Base-by-base conservation (phyloP, 2,329 filamentous ascomycete genomes). In the Monosporascus sp. region DNA sequence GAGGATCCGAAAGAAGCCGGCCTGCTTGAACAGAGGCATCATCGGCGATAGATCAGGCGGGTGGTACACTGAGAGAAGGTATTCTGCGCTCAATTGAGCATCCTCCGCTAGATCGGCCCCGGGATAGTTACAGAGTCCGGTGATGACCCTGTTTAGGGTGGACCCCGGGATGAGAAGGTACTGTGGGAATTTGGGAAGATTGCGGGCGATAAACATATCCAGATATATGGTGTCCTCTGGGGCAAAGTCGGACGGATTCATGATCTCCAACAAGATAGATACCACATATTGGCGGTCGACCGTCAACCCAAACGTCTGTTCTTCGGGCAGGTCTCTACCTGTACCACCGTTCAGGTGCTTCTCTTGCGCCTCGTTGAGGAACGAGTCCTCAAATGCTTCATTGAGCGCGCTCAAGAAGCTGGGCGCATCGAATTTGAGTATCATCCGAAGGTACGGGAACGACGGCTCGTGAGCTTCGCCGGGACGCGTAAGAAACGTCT, bases 191-290 rank as follows among this genome's bases (percentile, higher is more conserved):
- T 99, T 99, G 3, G 95, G 90, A 49, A 99, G 74, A 67, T 96
- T 99, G 52, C 94, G 85, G 18, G 94, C 93, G 66, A 99, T 88
- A 66, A 99, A 99, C 91, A 99, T 99, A 71, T 99, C 91, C 45
- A 99, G 81, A 70, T 96, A 99, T 52, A 99, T 89, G 14, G 89
- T 92, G 65, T 97, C 91, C 56, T 88, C 83, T 0, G 85, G 72
- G 1, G 85, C 81, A 70, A 96, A 97, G 47, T 89, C 83, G 4
- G 80, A 76, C 1, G 83, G 74, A 49, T 86, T 88, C 90, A 99
- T 96, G 27, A 97, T 87, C 67, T 96, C 91, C 11, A 96, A 79
- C 54, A 99, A 74, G 53, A 97, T 95, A 47, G 89, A 93, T 59
- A 97, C 81, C 55, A 99, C 85, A 64, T 96, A 96, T 70, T 99